A percentile compares a stretch with the other conserved stretches of the same genome.
Conservation (phyloP, 2,329 filamentous ascomycete genomes). For the Colletotrichum sp. region DNA sequence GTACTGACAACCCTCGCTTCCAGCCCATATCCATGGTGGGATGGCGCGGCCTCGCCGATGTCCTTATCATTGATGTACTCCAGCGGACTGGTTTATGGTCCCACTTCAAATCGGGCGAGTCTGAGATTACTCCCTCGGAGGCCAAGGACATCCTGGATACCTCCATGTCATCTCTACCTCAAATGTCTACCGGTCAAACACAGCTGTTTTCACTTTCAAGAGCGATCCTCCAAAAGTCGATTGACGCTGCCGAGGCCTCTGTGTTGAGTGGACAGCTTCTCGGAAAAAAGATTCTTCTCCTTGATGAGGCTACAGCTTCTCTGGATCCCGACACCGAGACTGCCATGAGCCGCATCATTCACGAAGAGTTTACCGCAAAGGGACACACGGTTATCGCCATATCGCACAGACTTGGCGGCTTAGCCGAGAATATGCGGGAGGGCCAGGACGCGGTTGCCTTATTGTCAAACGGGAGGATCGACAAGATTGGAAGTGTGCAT, state of each 20-base stretch:
- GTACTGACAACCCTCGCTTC: neutral
- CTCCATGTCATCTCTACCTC: neutral
- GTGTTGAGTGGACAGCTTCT: accelerated
- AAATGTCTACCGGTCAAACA: slow-evolving; percentile 3
- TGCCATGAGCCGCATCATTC: neutral
- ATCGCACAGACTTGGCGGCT: neutral
- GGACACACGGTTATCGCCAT: neutral
- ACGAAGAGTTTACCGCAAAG: neutral
- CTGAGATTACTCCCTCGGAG: neutral
- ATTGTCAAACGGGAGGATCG: neutral
- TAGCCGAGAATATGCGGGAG: neutral
- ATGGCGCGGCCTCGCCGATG: neutral
- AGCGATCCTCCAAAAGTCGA: neutral
- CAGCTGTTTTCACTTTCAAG: neutral
- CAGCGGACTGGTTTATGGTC: neutral
- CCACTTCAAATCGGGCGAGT: neutral
- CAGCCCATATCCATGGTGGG: neutral
- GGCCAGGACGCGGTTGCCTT: neutral
- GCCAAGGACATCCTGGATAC: neutral
- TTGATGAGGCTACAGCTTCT: neutral
- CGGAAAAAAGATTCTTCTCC: neutral
- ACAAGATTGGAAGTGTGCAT: neutral
- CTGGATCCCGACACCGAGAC: neutral
- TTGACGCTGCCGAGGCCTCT: accelerated
- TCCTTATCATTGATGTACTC: neutral